These are phyloP conservation scores for Nicotiana sylvestris DNA, from an alignment of 257 asterid genomes.

Conservation along the genomic window DNA sequence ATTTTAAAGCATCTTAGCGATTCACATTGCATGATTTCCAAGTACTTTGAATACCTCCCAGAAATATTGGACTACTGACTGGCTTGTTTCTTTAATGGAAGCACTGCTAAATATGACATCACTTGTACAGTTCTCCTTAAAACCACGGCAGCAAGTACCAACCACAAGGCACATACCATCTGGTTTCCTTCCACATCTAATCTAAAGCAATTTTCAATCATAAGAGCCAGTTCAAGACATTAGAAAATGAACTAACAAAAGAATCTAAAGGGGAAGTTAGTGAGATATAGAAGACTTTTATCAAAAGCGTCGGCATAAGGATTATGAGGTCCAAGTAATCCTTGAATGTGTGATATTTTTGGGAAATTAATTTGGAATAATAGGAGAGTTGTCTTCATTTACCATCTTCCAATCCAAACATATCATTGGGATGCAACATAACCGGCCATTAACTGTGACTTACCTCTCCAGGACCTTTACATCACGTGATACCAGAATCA, in stretches of 20 bases:
- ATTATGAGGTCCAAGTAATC: background rate
- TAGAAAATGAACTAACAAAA: background rate
- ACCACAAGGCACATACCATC: conserved; percentile 96
- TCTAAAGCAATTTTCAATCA: conserved; percentile 45
- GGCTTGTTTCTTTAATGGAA: conserved; percentile 62
- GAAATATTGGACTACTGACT: conserved; percentile 75
- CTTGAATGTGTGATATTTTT: background rate
- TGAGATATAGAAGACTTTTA: background rate
- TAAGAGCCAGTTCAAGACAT: conserved; percentile 20
- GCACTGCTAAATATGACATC: conserved; percentile 83
- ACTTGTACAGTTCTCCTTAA: conserved; percentile 62
- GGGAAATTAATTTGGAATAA: background rate
- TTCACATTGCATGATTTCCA: background rate
- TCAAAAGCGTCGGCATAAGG: background rate
- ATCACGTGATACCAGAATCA: background rate
- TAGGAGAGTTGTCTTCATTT: background rate
- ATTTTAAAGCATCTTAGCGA: background rate
- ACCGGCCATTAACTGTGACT: background rate
- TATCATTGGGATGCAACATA: background rate
- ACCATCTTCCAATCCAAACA: background rate
- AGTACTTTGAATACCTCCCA: conserved; percentile 72
- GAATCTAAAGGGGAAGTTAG: background rate
- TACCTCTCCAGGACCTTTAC: background rate
- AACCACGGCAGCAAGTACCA: conserved; percentile 90
- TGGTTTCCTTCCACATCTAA: conserved; percentile 82